Base-by-base conservation (phyloP, 441 rosid species). In the Capsella rubella region DNA sequence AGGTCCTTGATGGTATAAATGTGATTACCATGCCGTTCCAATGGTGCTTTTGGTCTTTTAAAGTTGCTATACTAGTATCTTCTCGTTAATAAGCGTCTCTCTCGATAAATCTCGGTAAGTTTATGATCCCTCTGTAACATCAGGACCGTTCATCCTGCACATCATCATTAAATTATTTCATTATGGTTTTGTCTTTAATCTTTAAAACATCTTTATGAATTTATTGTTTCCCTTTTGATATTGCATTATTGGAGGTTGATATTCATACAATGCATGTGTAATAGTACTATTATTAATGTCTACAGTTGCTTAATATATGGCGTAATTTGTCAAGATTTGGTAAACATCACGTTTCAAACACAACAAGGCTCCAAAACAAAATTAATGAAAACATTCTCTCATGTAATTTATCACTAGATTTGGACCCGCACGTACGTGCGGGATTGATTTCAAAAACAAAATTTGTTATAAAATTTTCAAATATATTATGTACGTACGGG, bases 331-430 rank as follows among this genome's bases (percentile, higher is more conserved):
- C 60, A 71, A 50, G 51, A 37, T 60, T 50, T 27, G 60, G 67
- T 59, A 59, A 59, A 59, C 67, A 70, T 59, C 50, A 35, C 40
- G n/a, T 50, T 71, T 71, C 59, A 34, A 37, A 27, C 25, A 71
- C 52, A 60, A 50, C 31, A 60, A 60, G 7, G 11, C 34, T 71
- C 53, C 75, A 49, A 70, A 58, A 25, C 3, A 56, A 55, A 56
- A 56, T 32, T 69, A 49, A 45, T 69, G 6, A 34, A 34, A 18
- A 56, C 40, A 42, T 42, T 42, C 13, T 42, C 49, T 60, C n/a
- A 6, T 25, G 31, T 39, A 39, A 37, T 59, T 60, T 42, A 42
- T 35, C 4, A 7, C n/a, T n/a, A n/a, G n/a, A n/a, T n/a, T n/a
- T n/a, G n/a, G n/a, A n/a, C n/a, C n/a, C n/a, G n/a, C n/a, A n/a